These are phyloP conservation scores for Sclerospora graminicola DNA, from an alignment of 352 stramenopile species.

Conservation along the genomic window DNA sequence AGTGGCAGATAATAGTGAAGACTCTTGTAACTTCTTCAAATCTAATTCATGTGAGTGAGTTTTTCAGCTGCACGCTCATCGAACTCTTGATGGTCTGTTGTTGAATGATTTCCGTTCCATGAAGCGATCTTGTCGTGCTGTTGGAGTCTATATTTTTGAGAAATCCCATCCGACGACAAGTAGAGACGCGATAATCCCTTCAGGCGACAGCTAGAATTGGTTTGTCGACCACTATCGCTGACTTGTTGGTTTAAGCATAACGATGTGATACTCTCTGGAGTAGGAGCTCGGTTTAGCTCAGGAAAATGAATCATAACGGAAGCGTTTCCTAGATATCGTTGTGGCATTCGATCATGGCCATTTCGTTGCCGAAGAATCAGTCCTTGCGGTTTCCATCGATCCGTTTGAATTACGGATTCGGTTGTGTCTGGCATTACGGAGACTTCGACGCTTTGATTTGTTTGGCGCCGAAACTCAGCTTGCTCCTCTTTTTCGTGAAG, in stretches of 20 bases:
- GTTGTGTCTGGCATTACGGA: slow-evolving; percentile 27
- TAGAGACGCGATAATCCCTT: slow-evolving; percentile 52
- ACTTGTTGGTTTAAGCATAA: too few species aligned
- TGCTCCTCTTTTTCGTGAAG: too few species aligned
- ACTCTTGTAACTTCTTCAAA: too few species aligned
- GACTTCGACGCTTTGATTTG: slow-evolving; percentile 54
- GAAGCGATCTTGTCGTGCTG: slow-evolving; percentile 14
- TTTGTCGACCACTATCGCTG: too few species aligned
- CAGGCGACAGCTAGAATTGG: slow-evolving; percentile 30
- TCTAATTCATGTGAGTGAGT: slow-evolving; percentile 7
- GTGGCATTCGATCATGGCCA: slow-evolving; percentile 59
- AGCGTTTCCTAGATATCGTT: too few species aligned
- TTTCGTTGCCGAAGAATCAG: too few species aligned
- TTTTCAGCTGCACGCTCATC: background rate
- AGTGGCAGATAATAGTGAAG: slow-evolving; percentile 1
- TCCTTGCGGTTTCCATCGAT: slow-evolving; percentile 60
- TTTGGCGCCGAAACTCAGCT: slow-evolving; percentile 3
- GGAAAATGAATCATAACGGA: too few species aligned
- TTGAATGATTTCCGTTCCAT: slow-evolving; percentile 13
- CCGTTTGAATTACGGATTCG: slow-evolving; percentile 58
- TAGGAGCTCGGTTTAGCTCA: too few species aligned
- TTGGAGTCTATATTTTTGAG: slow-evolving; percentile 57
- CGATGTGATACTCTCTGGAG: too few species aligned
- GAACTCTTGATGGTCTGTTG: slow-evolving; percentile 22
- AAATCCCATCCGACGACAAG: slow-evolving; percentile 64